Evolutionary conservation across 306 rosid species (phyloP).

Genomic region (Trifolium dubium): DNA sequence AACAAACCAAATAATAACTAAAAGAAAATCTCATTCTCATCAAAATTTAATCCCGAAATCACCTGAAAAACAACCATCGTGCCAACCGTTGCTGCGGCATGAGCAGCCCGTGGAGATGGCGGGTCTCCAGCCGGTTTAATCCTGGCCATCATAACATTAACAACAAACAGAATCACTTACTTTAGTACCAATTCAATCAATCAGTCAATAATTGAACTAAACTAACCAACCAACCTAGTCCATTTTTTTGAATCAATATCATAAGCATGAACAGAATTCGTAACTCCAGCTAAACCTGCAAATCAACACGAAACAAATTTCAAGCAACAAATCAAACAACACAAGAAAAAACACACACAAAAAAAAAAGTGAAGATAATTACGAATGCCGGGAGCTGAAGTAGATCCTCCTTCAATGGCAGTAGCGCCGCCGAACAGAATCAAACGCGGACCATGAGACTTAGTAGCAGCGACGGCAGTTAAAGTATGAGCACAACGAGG

Average conservation of each 20-base stretch:
- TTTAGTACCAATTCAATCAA: slow-evolving; percentile 41
- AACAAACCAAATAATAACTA: slow-evolving; percentile 28
- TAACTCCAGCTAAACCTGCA: slow-evolving; percentile 92
- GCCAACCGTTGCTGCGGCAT: slow-evolving; percentile 93
- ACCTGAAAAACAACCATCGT: slow-evolving; percentile 99
- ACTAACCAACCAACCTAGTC: slow-evolving; percentile 61
- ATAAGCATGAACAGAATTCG: slow-evolving; percentile 88
- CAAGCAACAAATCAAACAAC: not conserved
- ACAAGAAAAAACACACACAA: too few species aligned
- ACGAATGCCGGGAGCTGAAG: slow-evolving; percentile 96
- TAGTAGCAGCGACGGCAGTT: slow-evolving; percentile 89
- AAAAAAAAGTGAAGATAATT: not conserved
- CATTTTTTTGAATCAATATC: slow-evolving; percentile 86
- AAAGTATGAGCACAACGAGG: slow-evolving; percentile 93
- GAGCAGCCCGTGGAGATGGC: slow-evolving; percentile 98
- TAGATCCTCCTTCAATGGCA: slow-evolving; percentile 94
- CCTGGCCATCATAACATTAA: slow-evolving; percentile 54
- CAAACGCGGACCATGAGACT: slow-evolving; percentile 80
- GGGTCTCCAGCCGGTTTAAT: slow-evolving; percentile 95
- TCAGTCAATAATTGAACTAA: not conserved
- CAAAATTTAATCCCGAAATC: slow-evolving; percentile 30
- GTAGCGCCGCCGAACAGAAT: slow-evolving; percentile 97
- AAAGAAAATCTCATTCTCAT: slow-evolving; percentile 1
- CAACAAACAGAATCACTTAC: slow-evolving; percentile 30
- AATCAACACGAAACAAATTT: slow-evolving; percentile 3